Evolutionary conservation across 1,284 basidiomycete genomes (phyloP).

Genomic region (Sporisorium iseilematis-ciliati): DNA sequence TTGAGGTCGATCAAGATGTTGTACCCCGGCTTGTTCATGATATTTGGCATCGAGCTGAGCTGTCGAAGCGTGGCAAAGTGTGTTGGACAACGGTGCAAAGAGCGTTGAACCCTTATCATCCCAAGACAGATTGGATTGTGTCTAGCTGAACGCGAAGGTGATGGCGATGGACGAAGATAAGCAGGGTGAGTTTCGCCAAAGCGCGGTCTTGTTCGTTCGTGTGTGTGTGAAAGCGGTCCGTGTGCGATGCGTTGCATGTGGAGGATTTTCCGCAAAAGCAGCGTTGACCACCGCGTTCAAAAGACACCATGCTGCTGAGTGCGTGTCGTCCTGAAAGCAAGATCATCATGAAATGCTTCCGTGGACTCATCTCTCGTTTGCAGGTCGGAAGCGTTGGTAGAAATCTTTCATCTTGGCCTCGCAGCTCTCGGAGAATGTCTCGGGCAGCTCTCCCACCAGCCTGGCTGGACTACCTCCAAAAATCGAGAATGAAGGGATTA

Average conservation of each 20-base stretch:
- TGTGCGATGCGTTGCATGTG: slow-evolving; percentile 7
- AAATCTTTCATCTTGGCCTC: slow-evolving; percentile 83
- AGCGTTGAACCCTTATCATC: background rate
- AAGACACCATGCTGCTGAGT: background rate
- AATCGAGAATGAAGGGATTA: slow-evolving; percentile 86
- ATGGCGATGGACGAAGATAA: background rate
- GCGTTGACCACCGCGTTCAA: background rate
- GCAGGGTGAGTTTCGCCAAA: background rate
- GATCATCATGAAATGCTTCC: background rate
- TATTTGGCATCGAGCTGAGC: background rate
- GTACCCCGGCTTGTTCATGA: slow-evolving; percentile 21
- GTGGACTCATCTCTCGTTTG: slow-evolving; percentile 32
- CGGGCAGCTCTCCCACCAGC: slow-evolving; percentile 82
- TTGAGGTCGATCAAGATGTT: slow-evolving; percentile 51
- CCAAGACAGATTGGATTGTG: background rate
- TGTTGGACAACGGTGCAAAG: background rate
- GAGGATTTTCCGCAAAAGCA: slow-evolving; percentile 5
- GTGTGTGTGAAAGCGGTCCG: background rate
- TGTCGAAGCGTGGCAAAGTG: background rate
- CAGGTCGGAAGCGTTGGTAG: slow-evolving; percentile 77
- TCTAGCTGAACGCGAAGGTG: background rate
- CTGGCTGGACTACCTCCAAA: slow-evolving; percentile 90
- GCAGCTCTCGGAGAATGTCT: slow-evolving; percentile 85
- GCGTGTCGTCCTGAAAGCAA: background rate
- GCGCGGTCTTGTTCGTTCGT: background rate